Evolutionary conservation across 2,329 filamentous ascomycete genomes (phyloP).

Genomic region (Epichloe glyceriae): DNA sequence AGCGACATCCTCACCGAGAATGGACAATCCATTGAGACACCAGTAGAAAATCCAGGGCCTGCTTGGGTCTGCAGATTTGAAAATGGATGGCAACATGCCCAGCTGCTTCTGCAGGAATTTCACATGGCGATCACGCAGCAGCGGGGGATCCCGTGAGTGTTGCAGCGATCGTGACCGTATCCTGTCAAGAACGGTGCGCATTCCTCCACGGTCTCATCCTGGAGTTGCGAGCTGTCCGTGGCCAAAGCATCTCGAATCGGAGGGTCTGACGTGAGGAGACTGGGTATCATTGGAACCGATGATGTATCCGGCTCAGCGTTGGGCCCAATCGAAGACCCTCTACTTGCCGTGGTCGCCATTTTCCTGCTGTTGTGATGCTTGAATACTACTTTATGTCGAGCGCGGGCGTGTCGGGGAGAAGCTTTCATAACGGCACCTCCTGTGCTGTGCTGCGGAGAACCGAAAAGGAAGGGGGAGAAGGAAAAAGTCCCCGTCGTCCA

Average conservation of each 20-base stretch:
- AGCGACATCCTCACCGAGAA: constrained; percentile 62
- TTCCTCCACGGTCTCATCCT: constrained; percentile 54
- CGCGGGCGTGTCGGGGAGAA: constrained; percentile 3
- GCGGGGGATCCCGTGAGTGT: constrained; percentile 60
- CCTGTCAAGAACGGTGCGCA: constrained; percentile 57
- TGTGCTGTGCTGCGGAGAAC: neutral
- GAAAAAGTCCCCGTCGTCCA: neutral
- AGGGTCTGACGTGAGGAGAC: constrained; percentile 45
- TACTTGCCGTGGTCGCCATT: constrained; percentile 4
- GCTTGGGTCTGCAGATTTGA: constrained; percentile 68
- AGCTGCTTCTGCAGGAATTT: constrained; percentile 48
- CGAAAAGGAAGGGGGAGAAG: neutral
- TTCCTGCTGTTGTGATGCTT: constrained; percentile 3
- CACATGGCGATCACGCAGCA: constrained; percentile 52
- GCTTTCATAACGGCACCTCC: constrained; percentile 5
- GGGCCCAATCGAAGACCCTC: neutral
- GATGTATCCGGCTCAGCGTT: constrained; percentile 9
- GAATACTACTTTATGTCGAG: constrained; percentile 6
- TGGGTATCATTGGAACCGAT: constrained; percentile 27
- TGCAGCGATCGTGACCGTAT: constrained; percentile 41
- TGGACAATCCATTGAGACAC: constrained; percentile 61
- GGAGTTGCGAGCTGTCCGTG: constrained; percentile 55
- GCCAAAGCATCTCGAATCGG: constrained; percentile 51
- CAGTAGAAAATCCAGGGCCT: constrained; percentile 94
- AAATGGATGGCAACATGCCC: constrained; percentile 52